Conservation (phyloP, 2,329 filamentous ascomycete genomes). For the Paraphoma chrysanthemicola region DNA sequence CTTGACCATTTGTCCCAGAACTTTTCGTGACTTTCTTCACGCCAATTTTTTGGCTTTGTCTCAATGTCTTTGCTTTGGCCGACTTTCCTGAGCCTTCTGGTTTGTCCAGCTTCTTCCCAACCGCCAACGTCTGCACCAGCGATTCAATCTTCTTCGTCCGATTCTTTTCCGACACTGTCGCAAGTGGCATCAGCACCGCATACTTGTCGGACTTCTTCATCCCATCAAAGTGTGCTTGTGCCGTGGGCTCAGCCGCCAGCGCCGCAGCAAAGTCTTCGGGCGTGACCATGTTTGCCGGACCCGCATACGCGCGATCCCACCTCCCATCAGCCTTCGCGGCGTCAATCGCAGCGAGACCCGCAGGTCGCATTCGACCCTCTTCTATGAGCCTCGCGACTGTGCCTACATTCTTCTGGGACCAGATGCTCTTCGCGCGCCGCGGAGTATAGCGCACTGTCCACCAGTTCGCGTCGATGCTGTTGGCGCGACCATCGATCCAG, state of each 20-base stretch:
- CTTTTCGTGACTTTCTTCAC: too few species aligned
- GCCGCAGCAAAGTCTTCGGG: conserved; percentile 59
- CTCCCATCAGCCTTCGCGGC: conserved; percentile 64
- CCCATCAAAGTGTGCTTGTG: conserved; percentile 51
- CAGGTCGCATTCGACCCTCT: conserved; percentile 57
- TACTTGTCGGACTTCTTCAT: conserved; percentile 58
- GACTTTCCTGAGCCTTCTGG: too few species aligned
- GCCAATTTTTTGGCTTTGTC: too few species aligned
- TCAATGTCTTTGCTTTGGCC: too few species aligned
- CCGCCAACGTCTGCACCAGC: conserved; percentile 42
- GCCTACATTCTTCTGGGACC: conserved; percentile 67
- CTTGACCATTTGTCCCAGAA: too few species aligned
- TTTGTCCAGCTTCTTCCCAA: background rate
- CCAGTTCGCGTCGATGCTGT: conserved; percentile 53
- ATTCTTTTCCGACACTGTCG: conserved; percentile 47
- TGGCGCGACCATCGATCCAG: conserved; percentile 68
- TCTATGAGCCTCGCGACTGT: conserved; percentile 56
- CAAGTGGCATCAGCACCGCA: conserved; percentile 54
- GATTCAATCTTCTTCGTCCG: conserved; percentile 50
- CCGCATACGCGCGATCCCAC: conserved; percentile 65
- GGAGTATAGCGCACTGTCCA: conserved; percentile 67
- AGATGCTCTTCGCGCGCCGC: conserved; percentile 61
- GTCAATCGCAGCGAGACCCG: conserved; percentile 60
- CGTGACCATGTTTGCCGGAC: conserved; percentile 55
- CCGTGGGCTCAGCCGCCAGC: conserved; percentile 46